phyloP scores from a whole-genome alignment of 2,329 filamentous ascomycete species.

The Aspergillus sp. region DNA sequence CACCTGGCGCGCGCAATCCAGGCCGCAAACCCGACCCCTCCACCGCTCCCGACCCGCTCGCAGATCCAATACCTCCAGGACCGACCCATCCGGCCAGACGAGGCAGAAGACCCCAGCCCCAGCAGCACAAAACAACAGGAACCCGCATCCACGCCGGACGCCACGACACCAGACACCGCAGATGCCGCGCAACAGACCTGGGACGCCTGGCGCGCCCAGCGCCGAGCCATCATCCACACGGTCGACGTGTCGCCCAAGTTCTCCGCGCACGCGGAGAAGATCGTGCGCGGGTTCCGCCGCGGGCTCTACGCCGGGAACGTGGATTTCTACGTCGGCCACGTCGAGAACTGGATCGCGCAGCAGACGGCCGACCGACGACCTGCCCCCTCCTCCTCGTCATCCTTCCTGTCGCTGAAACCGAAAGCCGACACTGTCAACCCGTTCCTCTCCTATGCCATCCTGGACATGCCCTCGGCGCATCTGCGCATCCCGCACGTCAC shows the following conservation, averaged over 20 bases:
- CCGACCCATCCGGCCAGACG: conserved; percentile 22
- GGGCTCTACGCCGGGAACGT: conserved; percentile 69
- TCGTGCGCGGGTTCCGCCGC: conserved; percentile 65
- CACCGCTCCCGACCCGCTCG: conserved; percentile 38
- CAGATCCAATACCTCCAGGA: conserved; percentile 32
- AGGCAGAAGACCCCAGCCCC: conserved; percentile 13
- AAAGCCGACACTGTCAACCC: conserved; percentile 39
- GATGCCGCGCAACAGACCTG: conserved; percentile 35
- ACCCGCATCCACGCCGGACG: neutral
- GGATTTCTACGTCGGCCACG: conserved; percentile 70
- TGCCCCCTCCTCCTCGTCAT: conserved; percentile 14
- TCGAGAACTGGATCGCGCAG: conserved; percentile 61
- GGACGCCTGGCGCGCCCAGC: conserved; percentile 48
- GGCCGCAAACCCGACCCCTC: conserved; percentile 63
- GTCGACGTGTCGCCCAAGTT: conserved; percentile 65
- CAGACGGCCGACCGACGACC: conserved; percentile 45
- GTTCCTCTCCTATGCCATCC: conserved; percentile 69
- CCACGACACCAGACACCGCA: conserved; percentile 10
- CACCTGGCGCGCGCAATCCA: conserved; percentile 74
- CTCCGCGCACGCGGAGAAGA: conserved; percentile 62
- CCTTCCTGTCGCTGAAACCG: conserved; percentile 17
- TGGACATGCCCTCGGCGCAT: conserved; percentile 70
- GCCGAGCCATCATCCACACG: conserved; percentile 71
- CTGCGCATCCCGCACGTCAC: conserved; percentile 45
- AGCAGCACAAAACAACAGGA: conserved; percentile 2